These are phyloP conservation scores for Starmera dryadoides DNA, from an alignment of 805 yeast genomes.

Conservation along the genomic window DNA sequence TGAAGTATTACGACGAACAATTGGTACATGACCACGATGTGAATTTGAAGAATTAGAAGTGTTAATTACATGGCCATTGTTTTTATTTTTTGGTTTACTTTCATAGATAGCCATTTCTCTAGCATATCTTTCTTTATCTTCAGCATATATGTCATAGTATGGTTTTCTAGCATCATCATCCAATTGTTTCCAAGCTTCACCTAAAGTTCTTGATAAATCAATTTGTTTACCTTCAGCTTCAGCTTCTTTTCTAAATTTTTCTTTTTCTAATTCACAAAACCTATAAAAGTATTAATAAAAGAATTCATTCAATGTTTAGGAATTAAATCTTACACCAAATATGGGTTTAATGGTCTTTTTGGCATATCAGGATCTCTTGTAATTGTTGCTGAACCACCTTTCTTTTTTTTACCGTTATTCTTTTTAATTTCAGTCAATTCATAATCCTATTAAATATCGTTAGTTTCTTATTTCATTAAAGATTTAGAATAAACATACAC, in stretches of 20 bases:
- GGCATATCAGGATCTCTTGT: conserved; percentile 81
- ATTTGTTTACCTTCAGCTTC: conserved; percentile 45
- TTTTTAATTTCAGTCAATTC: conserved; percentile 8
- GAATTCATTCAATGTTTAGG: neutral
- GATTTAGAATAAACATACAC: conserved; percentile 2
- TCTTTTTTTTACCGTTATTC: conserved; percentile 22
- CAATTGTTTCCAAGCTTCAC: conserved; percentile 81
- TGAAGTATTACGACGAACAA: too few relatives aligned
- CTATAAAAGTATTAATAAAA: conserved; percentile 2
- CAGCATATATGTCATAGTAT: conserved; percentile 67
- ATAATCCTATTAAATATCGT: neutral
- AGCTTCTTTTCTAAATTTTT: conserved; percentile 51
- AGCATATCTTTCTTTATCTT: conserved; percentile 69
- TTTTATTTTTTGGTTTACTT: conserved; percentile 6
- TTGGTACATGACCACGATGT: too few relatives aligned
- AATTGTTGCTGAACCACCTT: conserved; percentile 23
- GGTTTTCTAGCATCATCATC: conserved; percentile 65
- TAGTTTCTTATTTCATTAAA: too few relatives aligned
- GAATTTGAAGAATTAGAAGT: too few relatives aligned
- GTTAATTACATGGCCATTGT: too few relatives aligned
- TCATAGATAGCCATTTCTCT: conserved; percentile 59
- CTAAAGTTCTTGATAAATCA: conserved; percentile 71
- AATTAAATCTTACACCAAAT: conserved; percentile 42
- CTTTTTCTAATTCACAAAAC: conserved; percentile 84
- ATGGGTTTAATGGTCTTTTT: conserved; percentile 86